Evolutionary conservation across 371 early-diverging fungal genomes (phyloP), one percentile per base, ranked within the genome.

Genomic region (Neoconidiobolus thromboides): DNA sequence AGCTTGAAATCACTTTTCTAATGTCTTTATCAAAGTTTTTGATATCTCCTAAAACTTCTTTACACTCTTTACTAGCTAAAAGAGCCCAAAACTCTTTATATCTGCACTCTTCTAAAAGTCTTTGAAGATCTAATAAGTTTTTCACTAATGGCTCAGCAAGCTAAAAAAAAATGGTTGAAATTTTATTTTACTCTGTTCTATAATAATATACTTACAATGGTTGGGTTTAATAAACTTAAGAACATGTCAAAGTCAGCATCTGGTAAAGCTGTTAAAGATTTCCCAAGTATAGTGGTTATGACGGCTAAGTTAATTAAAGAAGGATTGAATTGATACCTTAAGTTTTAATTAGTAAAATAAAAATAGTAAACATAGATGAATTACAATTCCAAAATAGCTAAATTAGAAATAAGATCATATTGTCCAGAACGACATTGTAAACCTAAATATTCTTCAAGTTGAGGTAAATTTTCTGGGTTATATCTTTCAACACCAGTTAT

Each of bases 191-290:
- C n/a, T 62, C 15, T 15, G 36, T 15, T 3, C 1, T n/a, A 49
- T 6, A 48, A 47, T 6, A 38, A 48, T 10, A 14, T 26, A 43
- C 58, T 15, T 36, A 61, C 47, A 38, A 47, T 5, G 12, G 3
- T 10, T 9, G 3, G 47, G 9, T 10, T 79, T 61, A 92, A 76
- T 53, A 91, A 74, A 69, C 83, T 87, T 61, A 91, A 69, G 74
- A 86, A 88, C 61, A 91, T 77, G 68, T 85, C 87, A 69, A 91
- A 92, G 68, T 92, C 92, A 15, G 87, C 81, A 64, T 81, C 87
- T 51, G 89, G 89, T 52, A 89, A 72, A 41, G 83, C 83, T 7
- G 86, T 87, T 60, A 92, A 73, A 12, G 91, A 81, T 67, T 89
- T 87, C 61, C 76, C 78, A 61, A 92, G 76, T 55, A 92, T 81